Evolutionary conservation across 768 basidiomycete genomes (phyloP), one percentile per base, ranked within the genome.

Genomic region (Phylloporus sp.): DNA sequence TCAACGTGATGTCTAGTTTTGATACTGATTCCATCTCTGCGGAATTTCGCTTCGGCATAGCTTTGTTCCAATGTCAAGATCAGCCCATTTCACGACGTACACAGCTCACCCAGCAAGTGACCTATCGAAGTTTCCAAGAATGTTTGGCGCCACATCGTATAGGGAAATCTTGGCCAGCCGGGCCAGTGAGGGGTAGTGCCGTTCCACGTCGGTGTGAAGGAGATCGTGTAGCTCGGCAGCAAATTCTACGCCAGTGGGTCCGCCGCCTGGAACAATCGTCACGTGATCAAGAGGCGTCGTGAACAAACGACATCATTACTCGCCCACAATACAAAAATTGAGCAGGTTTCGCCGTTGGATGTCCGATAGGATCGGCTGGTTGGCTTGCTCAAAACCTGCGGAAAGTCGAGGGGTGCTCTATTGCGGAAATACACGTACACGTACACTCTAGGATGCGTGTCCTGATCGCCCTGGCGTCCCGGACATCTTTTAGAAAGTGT

Each of bases 261-360:
- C 84, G 26, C 83, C 83, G n/a, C 84, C 83, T 84, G 46, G 28
- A 33, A 27, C 26, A 26, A 37, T 20, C 17, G 17, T 48, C 20
- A 45, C 29, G 32, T 45, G 47, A 44, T 50, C 14, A 53, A 33
- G 48, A 46, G 27, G 15, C 17, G 26, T 22, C 44, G 15, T 33
- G 36, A 23, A 42, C 22, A n/a, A 27, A 48, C 17, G n/a, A 29
- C 15, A 52, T 40, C n/a, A 6, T 2, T 31, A 65, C 78, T 57
- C 66, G 68, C 91, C 92, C 38, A 92, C 90, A 38, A 94, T 80
- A 50, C 88, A 90, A 59, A 94, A 94, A 52, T 89, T 83, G 20
- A 94, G 77, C 11, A 94, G 67, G 49, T 83, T 81, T 44, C 81
- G 71, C 39, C 87, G 79, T 54, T 94, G 81, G 31, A 77, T 68